Evolutionary conservation across 352 stramenopile species (phyloP).

Genomic region (Phytophthora pseudosyringae): DNA sequence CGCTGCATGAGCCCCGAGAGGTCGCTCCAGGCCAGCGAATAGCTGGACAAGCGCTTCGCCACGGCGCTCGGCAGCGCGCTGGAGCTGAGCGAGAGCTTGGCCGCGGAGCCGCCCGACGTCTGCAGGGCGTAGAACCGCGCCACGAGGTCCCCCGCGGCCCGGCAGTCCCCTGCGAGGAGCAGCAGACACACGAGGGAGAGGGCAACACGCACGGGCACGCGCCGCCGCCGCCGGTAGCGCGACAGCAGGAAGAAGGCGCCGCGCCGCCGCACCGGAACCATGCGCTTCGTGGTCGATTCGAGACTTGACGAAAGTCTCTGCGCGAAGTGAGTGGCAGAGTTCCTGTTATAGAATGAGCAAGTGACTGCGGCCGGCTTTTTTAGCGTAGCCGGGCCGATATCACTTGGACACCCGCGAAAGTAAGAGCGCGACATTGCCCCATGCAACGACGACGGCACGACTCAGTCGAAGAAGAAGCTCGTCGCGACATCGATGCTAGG

Average conservation of each 20-base stretch:
- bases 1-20: constrained; percentile 72
- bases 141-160: constrained; percentile 56
- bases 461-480: background rate
- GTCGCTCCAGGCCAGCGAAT: constrained; percentile 40
- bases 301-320: constrained; percentile 8
- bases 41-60: constrained; percentile 32
- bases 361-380: constrained; percentile 29
- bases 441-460: background rate
- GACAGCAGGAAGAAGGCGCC: constrained; percentile 38
- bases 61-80: constrained; percentile 44
- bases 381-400: constrained; percentile 11
- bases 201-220: background rate
- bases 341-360: constrained; percentile 26
- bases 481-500: background rate
- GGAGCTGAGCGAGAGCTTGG: constrained; percentile 43
- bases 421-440: constrained; percentile 1
- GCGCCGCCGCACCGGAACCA: constrained; percentile 39
- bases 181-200: constrained; percentile 29
- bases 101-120: constrained; percentile 24
- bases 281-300: constrained; percentile 10
- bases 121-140: constrained; percentile 56
- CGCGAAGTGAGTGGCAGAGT: constrained; percentile 33
- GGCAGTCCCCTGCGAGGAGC: constrained; percentile 6
- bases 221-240: constrained; percentile 23
- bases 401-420: constrained; percentile 10